phyloP scores from a whole-genome alignment of 345 rosid genomes.

The Corchorus capsularis region DNA sequence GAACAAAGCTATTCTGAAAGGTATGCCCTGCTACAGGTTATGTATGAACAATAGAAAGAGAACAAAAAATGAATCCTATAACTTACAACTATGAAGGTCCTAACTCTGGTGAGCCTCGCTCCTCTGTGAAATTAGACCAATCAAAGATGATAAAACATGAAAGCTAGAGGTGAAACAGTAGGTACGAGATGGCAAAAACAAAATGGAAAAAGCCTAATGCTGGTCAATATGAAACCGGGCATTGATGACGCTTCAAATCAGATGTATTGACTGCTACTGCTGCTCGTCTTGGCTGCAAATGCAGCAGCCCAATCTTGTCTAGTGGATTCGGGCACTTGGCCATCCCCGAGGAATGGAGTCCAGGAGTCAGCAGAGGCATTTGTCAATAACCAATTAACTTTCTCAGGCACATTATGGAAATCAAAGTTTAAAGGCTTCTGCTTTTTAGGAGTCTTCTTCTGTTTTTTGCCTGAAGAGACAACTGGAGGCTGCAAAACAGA shows the following conservation, averaged over 20 bases:
- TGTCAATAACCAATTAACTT: slow-evolving; percentile 55
- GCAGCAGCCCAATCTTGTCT: slow-evolving; percentile 51
- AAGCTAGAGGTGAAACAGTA: neutral
- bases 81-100: slow-evolving; percentile 3
- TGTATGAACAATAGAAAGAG: slow-evolving; percentile 2
- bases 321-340: slow-evolving; percentile 44
- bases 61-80: neutral
- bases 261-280: neutral
- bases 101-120: neutral
- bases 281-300: slow-evolving; percentile 33
- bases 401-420: slow-evolving; percentile 48
- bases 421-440: slow-evolving; percentile 44
- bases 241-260: neutral
- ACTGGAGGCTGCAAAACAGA: slow-evolving; percentile 32
- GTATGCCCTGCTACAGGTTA: neutral
- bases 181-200: neutral
- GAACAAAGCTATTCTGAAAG: neutral
- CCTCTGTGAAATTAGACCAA: neutral
- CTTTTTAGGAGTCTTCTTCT: slow-evolving; percentile 32
- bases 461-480: slow-evolving; percentile 32
- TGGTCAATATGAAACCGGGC: neutral
- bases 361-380: slow-evolving; percentile 40
- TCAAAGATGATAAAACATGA: neutral
- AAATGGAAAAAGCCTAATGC: neutral
- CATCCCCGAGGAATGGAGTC: slow-evolving; percentile 46